Evolutionary conservation across 495 filamentous ascomycete genomes (phyloP).

Genomic region (Astrothelium macrocarpum): DNA sequence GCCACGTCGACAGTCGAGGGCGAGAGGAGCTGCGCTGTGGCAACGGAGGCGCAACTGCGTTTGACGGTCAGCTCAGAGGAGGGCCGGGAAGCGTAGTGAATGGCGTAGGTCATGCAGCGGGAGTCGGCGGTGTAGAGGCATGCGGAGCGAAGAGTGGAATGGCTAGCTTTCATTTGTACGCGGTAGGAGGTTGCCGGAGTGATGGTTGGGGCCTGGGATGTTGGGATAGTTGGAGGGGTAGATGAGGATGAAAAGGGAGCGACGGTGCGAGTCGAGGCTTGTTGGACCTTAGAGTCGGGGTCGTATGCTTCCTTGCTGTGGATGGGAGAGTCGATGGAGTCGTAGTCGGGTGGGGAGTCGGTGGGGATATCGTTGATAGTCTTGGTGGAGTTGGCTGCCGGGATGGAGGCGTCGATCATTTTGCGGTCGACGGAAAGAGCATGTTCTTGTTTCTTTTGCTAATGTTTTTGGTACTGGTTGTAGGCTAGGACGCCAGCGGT

Average conservation of each 20-base stretch:
- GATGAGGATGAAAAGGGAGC: not conserved
- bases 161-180: not conserved
- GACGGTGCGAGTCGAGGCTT: too few species aligned
- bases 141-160: not conserved
- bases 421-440: not conserved
- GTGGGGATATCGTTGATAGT: not conserved
- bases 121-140: not conserved
- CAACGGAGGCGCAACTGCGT: not conserved
- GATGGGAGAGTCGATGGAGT: not conserved
- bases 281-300: not conserved
- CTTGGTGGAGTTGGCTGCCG: not conserved
- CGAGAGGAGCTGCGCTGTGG: not conserved
- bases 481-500: not conserved
- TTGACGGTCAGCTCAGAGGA: not conserved
- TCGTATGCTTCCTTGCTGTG: not conserved
- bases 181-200: not conserved
- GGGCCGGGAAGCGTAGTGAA: not conserved
- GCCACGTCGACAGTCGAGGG: not conserved
- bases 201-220: not conserved
- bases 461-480: not conserved
- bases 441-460: not conserved
- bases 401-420: not conserved
- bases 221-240: not conserved
- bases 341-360: not conserved
- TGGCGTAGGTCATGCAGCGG: not conserved